Evolutionary conservation across 441 rosid species (phyloP), one percentile per base, ranked within the genome.

Genomic region (Adansonia gregorii): DNA sequence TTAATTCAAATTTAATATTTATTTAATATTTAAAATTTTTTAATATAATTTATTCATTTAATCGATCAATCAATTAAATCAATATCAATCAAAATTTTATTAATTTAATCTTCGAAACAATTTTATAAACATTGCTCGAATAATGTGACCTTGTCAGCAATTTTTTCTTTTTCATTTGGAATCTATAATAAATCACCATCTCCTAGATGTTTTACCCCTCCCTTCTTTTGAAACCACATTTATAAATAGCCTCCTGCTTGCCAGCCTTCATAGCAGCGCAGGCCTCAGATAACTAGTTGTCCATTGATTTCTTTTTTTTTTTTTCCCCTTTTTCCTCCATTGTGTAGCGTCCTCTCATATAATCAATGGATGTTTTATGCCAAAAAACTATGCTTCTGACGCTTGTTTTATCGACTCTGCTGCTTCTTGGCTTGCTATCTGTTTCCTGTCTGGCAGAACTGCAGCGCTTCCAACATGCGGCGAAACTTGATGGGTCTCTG

Each of bases 401-500:
- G 19, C 43, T 59, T 22, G 8, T 35, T 35, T 2, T 59, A 0
- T 59, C 24, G 14, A 12, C 45, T 24, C 27, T 24, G 2, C 7
- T 46, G 49, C 31, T 73, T 3, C 31, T 74, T 6, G 68, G 5
- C 17, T 35, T 51, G 54, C 14, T 56, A 0, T 19, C 10, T 8
- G 31, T 51, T 8, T 35, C 35, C 4, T 51, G 35, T 61, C 54
- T 71, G 58, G 89, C 86, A 10, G 82, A 83, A 72, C 85, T 86
- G 54, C 71, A 76, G 39, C 78, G 51, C 10, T 51, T 89, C 15
- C 48, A 82, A 66, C 90, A 87, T 24, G 24, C 78, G 4, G 70
- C 75, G 0, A 85, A 87, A 65, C 73, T 73, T 0, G 87, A 89
- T 39, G 85, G 84, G 8, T 84, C 86, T 0, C 78, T 87, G 7